A percentile compares a stretch with the other conserved stretches of the same genome.
phyloP scores from a whole-genome alignment of 1,284 basidiomycete genomes.

The Ustilago curta region DNA sequence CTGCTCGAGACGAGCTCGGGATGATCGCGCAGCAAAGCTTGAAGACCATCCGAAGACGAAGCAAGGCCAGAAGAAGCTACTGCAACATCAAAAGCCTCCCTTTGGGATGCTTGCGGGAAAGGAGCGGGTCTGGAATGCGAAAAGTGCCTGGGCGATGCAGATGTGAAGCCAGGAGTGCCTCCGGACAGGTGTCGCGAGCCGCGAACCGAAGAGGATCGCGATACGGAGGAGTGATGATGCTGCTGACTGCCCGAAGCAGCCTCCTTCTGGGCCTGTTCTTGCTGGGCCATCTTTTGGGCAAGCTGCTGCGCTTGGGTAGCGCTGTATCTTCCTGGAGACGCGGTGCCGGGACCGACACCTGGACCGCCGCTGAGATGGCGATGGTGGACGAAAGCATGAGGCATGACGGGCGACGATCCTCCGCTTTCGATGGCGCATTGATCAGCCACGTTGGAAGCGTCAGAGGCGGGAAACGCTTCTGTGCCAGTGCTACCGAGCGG shows the following conservation, averaged over 20 bases:
- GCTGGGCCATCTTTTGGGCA: constrained; percentile 34
- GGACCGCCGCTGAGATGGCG: constrained; percentile 73
- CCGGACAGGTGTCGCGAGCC: constrained; percentile 26
- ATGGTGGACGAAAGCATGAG: constrained; percentile 74
- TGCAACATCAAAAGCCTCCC: constrained; percentile 58
- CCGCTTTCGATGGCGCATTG: constrained; percentile 38
- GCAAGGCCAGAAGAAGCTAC: constrained; percentile 62
- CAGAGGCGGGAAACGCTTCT: constrained; percentile 2
- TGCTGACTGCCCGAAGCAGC: constrained; percentile 12
- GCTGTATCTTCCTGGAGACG: constrained; percentile 44
- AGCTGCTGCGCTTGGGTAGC: constrained; percentile 45
- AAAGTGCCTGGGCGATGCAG: constrained; percentile 49
- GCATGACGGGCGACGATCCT: constrained; percentile 36
- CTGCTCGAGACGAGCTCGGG: constrained; percentile 65
- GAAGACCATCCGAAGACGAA: constrained; percentile 60
- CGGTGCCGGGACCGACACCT: constrained; percentile 48
- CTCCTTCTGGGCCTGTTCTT: constrained; percentile 33
- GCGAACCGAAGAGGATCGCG: constrained; percentile 35
- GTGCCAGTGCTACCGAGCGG: constrained; percentile 3
- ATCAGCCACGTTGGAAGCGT: constrained; percentile 11
- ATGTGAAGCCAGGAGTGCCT: constrained; percentile 34
- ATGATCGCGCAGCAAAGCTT: constrained; percentile 66
- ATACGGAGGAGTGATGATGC: constrained; percentile 10
- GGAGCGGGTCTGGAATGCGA: constrained; percentile 54
- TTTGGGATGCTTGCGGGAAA: constrained; percentile 50